Evolutionary conservation across 108 stramenopile species (phyloP), one percentile per base, ranked within the genome.

Genomic region (Cyclostephanos tholiformis): DNA sequence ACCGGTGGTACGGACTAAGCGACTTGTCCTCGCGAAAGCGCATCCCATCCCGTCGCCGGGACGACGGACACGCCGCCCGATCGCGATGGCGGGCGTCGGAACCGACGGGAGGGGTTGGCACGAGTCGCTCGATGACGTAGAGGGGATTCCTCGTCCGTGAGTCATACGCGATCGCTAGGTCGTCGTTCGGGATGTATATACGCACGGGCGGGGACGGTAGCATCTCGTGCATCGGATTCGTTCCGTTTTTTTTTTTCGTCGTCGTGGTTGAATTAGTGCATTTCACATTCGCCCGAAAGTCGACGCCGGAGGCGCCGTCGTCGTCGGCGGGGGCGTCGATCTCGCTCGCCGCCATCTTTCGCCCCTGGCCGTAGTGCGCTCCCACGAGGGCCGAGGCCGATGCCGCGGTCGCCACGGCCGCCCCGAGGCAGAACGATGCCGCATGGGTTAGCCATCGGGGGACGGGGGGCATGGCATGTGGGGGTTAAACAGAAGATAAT

Each of bases 121-220:
- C 50, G 3, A 87, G 74, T 13, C 78, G 72, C 71, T 95, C 91
- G 74, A 95, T 50, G 0, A 90, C 91, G 69, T 89, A 95, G 20
- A 87, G 44, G 10, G 94, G 89, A 63, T 86, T 92, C 36, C 85
- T 79, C 11, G 83, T 90, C 6, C 90, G 80, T 29, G 82, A 65
- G 62, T 92, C 89, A 77, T 87, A 95, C 19, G 88, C 91, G 52
- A 95, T 91, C 50, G 86, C 74, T n/a, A 95, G 77, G 60, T 89
- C 61, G 11, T 73, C 67, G 70, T 90, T 91, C 25, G 89, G 91
- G 41, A 79, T 79, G 65, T 83, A 88, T 6, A 90, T 56, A 16
- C 77, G 68, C 50, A 90, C 69, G 62, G 91, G 90, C 2, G 67
- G 39, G 0, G 27, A 67, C 36, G 83, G 83, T 29, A 67, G 69